These are phyloP conservation scores for Murraya koenigii DNA, from an alignment of 345 rosid species.

Conservation along the genomic window DNA sequence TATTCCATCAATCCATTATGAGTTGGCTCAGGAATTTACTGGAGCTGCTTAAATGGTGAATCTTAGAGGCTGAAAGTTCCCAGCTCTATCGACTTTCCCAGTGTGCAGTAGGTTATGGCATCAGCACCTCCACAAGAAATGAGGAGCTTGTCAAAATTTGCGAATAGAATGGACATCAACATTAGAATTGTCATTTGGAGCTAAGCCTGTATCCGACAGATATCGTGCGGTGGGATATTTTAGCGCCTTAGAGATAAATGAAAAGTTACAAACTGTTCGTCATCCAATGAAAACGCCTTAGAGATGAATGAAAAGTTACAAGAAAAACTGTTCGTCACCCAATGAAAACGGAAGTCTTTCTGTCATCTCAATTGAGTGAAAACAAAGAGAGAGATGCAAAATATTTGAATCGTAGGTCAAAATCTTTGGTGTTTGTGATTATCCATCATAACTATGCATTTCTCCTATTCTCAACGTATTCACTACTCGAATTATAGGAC, in stretches of 20 bases:
- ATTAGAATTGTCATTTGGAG: background rate
- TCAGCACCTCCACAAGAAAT: background rate
- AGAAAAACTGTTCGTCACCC: background rate
- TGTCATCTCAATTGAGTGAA: background rate
- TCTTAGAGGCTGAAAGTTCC: background rate
- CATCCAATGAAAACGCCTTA: background rate
- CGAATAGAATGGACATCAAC: background rate
- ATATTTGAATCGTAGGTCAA: no score
- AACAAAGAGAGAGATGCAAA: no score
- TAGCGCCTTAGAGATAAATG: background rate
- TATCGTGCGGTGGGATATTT: background rate
- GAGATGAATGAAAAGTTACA: background rate
- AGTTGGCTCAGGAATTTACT: conserved; percentile 1
- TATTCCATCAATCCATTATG: background rate
- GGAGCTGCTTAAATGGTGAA: background rate
- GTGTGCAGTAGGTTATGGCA: background rate
- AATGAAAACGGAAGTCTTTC: background rate
- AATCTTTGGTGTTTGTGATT: no score
- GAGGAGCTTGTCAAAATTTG: background rate
- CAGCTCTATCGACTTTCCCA: background rate
- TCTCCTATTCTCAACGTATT: no score
- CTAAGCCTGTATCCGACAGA: background rate
- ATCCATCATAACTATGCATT: no score
- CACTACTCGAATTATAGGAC: no score
- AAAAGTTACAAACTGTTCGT: background rate